Evolutionary conservation across 2,329 filamentous ascomycete species (phyloP).

Genomic region (Neopestalotiopsis sp.): DNA sequence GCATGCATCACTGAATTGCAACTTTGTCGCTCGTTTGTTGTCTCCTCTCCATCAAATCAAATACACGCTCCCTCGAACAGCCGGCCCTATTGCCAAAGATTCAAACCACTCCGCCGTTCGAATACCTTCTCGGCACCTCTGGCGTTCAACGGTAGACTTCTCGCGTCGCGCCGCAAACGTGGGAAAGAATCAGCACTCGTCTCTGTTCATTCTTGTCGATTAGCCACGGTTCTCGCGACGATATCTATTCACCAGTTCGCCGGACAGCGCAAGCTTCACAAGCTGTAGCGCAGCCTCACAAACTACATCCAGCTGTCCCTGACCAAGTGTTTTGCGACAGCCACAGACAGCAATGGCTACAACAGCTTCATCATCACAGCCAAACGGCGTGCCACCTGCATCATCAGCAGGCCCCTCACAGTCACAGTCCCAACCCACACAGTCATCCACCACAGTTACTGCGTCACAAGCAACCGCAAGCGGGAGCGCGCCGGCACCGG

Average conservation of each 20-base stretch:
- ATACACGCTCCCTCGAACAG: not conserved
- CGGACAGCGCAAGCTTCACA: too few relatives aligned
- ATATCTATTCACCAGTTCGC: not conserved
- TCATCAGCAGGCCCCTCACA: conserved; percentile 38
- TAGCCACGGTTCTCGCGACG: not conserved
- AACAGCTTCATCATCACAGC: conserved; percentile 47
- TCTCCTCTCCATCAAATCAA: not conserved
- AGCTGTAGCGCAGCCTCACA: too few relatives aligned
- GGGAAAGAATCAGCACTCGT: not conserved
- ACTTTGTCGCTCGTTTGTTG: too few relatives aligned
- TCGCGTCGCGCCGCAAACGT: not conserved
- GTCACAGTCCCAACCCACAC: conserved; percentile 30
- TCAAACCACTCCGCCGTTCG: not conserved
- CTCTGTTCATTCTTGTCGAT: not conserved
- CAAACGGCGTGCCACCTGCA: conserved; percentile 57
- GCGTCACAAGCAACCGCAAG: conserved; percentile 27
- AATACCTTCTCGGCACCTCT: not conserved
- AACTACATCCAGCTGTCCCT: not conserved
- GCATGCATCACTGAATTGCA: too few relatives aligned
- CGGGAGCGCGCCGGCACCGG: conserved; percentile 22
- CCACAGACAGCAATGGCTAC: conserved; percentile 11
- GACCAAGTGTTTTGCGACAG: not conserved
- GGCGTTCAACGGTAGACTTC: not conserved
- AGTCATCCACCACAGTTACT: conserved; percentile 40
- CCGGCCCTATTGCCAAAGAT: not conserved